Evolutionary conservation across 169 alveolate species (phyloP).

Genomic region (Theileria equi): DNA sequence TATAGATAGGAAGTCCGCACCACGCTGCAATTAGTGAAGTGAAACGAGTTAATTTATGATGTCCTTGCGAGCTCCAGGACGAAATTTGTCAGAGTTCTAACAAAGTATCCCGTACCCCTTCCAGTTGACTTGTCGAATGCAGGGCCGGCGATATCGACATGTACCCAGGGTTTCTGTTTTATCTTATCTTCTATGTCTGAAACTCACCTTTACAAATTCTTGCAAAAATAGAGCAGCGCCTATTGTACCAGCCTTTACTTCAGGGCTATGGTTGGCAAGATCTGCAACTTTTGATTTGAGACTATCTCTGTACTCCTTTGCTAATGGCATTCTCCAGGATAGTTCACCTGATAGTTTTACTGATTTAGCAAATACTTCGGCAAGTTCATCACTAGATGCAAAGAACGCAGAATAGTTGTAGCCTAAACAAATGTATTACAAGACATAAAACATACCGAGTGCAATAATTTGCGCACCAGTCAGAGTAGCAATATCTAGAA

Average conservation of each 20-base stretch:
- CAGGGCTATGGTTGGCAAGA: conserved; percentile 73
- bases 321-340: conserved; percentile 88
- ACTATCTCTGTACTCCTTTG: conserved; percentile 73
- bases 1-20: neutral
- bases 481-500: conserved; percentile 92
- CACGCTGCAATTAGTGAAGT: no score
- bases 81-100: conserved; percentile 64
- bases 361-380: conserved; percentile 23
- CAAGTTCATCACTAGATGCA: conserved; percentile 37
- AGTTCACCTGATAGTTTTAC: conserved; percentile 76
- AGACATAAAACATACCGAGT: conserved; percentile 71
- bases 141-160: conserved; percentile 95
- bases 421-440: conserved; percentile 22
- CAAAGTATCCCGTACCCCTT: conserved; percentile 84
- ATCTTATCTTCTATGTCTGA: conserved; percentile 17
- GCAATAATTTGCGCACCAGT: conserved; percentile 91
- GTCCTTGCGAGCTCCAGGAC: neutral
- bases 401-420: conserved; percentile 45
- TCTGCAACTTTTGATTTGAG: conserved; percentile 87
- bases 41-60: no score
- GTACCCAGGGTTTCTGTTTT: conserved; percentile 86
- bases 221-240: conserved; percentile 91
- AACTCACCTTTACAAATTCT: conserved; percentile 88
- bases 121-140: conserved; percentile 71
- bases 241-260: conserved; percentile 79